Evolutionary conservation across 176 grass and related monocot species (phyloP).

Genomic region (Paspalum notatum): DNA sequence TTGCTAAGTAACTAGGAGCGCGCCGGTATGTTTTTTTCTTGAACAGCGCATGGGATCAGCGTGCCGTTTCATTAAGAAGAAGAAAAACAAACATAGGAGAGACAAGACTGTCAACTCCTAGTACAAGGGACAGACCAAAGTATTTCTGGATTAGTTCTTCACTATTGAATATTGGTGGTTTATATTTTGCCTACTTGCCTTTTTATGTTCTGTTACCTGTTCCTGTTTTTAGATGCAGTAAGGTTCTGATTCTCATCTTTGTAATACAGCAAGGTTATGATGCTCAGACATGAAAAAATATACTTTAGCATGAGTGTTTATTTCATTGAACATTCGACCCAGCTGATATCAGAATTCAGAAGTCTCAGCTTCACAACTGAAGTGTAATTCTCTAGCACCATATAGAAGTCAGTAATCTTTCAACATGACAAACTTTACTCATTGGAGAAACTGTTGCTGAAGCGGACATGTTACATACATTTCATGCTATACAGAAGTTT

Average conservation of each 20-base stretch:
- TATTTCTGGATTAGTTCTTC: slow-evolving; percentile 18
- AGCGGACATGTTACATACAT: slow-evolving; percentile 25
- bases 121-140: too few species aligned
- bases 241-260: slow-evolving; percentile 27
- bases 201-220: slow-evolving; percentile 28
- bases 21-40: too few species aligned
- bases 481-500: slow-evolving; percentile 22
- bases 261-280: not conserved
- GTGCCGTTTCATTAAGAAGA: too few species aligned
- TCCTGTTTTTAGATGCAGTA: slow-evolving; percentile 37
- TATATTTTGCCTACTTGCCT: not conserved
- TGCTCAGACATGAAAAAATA: not conserved
- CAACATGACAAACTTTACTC: slow-evolving; percentile 13
- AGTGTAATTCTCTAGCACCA: slow-evolving; percentile 10
- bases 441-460: slow-evolving; percentile 11
- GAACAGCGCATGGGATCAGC: too few species aligned
- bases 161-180: slow-evolving; percentile 3
- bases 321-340: slow-evolving; percentile 31
- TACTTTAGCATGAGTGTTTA: slow-evolving; percentile 8
- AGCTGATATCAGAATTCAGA: slow-evolving; percentile 14
- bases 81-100: too few species aligned
- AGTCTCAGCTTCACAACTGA: not conserved
- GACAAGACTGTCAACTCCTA: too few species aligned
- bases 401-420: not conserved
- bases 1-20: not conserved